Evolutionary conservation across 2,329 filamentous ascomycete genomes (phyloP).

Genomic region (Curvularia sp.): DNA sequence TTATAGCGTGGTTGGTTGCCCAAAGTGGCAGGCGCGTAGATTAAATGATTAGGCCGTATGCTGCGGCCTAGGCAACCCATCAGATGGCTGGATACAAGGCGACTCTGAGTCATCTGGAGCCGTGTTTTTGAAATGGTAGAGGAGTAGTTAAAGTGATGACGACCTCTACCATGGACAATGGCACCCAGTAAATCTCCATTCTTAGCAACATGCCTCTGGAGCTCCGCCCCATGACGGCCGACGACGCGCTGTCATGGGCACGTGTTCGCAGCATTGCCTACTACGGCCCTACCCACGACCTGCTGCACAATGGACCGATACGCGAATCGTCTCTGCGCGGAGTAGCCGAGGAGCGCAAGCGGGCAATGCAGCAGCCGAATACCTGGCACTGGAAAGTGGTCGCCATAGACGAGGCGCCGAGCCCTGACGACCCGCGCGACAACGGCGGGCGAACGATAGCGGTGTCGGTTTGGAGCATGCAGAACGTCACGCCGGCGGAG

Average conservation of each 20-base stretch:
- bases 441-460: slow-evolving; percentile 41
- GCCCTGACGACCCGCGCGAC: slow-evolving; percentile 31
- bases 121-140: background rate
- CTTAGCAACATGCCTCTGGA: slow-evolving; percentile 34
- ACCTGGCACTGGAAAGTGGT: slow-evolving; percentile 45
- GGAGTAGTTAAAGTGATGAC: background rate
- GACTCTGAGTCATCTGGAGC: background rate
- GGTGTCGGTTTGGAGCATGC: slow-evolving; percentile 38
- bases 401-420: slow-evolving; percentile 36
- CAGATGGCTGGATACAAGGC: background rate
- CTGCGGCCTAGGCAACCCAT: background rate
- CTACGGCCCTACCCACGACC: slow-evolving; percentile 40
- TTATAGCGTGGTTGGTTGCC: background rate
- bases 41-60: background rate
- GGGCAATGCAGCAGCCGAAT: slow-evolving; percentile 32
- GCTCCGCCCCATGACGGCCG: slow-evolving; percentile 29
- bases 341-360: slow-evolving; percentile 33
- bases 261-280: slow-evolving; percentile 41
- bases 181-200: background rate
- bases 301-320: slow-evolving; percentile 35
- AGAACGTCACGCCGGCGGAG: slow-evolving; percentile 21
- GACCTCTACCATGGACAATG: background rate
- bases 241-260: slow-evolving; percentile 40
- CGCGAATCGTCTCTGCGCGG: slow-evolving; percentile 36
- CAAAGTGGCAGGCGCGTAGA: background rate